Conservation (phyloP, 2,329 filamentous ascomycete species). For the Verticillium dahliae region DNA sequence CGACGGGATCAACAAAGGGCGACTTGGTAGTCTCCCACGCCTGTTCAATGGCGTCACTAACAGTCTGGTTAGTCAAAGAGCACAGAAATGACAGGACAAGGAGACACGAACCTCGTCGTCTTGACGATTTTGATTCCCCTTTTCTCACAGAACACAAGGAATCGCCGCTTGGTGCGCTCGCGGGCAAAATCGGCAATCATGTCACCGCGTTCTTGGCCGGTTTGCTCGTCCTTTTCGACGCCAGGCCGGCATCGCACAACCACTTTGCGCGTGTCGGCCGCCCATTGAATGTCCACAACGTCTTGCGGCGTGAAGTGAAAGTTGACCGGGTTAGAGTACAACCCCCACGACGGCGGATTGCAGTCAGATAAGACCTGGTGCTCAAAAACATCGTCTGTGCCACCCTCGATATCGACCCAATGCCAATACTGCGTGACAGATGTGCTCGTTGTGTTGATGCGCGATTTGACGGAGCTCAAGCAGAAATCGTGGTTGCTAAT, state of each 20-base stretch:
- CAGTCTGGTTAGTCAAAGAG: not conserved
- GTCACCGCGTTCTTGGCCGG: constrained; percentile 33
- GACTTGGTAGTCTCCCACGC: constrained; percentile 38
- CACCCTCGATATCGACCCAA: constrained; percentile 29
- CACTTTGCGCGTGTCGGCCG: constrained; percentile 32
- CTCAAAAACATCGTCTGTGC: constrained; percentile 29
- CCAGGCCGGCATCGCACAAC: constrained; percentile 27
- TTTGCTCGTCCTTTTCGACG: constrained; percentile 17
- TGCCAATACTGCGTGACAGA: constrained; percentile 51
- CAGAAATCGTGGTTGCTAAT: constrained; percentile 44
- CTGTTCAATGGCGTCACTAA: constrained; percentile 27
- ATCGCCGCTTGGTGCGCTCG: constrained; percentile 44
- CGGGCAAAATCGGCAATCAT: constrained; percentile 47
- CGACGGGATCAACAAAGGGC: not conserved
- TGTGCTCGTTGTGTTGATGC: constrained; percentile 35
- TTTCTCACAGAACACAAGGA: constrained; percentile 39
- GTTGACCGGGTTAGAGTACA: constrained; percentile 42
- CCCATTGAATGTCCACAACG: constrained; percentile 38
- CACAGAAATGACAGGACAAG: not conserved
- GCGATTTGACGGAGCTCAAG: constrained; percentile 45
- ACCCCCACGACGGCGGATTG: constrained; percentile 30
- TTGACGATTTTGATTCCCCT: constrained; percentile 35
- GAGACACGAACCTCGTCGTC: constrained; percentile 29
- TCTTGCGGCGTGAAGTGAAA: constrained; percentile 43
- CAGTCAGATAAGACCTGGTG: constrained; percentile 38